Evolutionary conservation across 1,284 basidiomycete genomes (phyloP).

Genomic region (Heterobasidion irregulare): DNA sequence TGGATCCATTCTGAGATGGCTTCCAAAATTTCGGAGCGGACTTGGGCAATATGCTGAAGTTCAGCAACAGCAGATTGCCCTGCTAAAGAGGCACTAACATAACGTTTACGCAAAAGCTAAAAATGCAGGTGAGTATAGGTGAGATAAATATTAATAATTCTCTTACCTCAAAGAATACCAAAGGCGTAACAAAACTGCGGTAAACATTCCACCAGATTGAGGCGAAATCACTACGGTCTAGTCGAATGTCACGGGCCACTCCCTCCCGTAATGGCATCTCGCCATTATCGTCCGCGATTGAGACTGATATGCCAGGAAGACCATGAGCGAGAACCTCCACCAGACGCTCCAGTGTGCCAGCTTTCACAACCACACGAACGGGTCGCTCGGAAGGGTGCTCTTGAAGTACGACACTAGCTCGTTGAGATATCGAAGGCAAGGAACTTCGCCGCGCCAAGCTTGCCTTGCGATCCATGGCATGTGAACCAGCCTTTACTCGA

Average conservation of each 20-base stretch:
- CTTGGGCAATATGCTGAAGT: slow-evolving; percentile 17
- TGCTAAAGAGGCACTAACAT: slow-evolving; percentile 32
- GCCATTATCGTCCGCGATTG: slow-evolving; percentile 76
- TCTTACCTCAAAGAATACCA: slow-evolving; percentile 75
- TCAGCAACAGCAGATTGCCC: slow-evolving; percentile 15
- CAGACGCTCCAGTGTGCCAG: slow-evolving; percentile 65
- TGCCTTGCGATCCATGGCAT: slow-evolving; percentile 62
- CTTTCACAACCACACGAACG: slow-evolving; percentile 66
- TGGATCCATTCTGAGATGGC: slow-evolving; percentile 64
- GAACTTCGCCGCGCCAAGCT: slow-evolving; percentile 70
- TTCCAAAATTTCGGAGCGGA: slow-evolving; percentile 52
- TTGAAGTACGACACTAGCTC: slow-evolving; percentile 43
- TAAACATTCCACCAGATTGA: slow-evolving; percentile 75
- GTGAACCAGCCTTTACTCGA: slow-evolving; percentile 61
- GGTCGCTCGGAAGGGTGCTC: slow-evolving; percentile 59
- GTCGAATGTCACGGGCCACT: slow-evolving; percentile 56
- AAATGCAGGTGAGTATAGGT: slow-evolving; percentile 5
- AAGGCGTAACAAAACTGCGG: slow-evolving; percentile 68
- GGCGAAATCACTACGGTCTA: slow-evolving; percentile 66
- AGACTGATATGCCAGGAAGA: slow-evolving; percentile 66
- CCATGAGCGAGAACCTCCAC: slow-evolving; percentile 71
- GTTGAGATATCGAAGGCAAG: slow-evolving; percentile 62
- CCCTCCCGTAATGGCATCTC: slow-evolving; percentile 67
- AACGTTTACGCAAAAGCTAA: slow-evolving; percentile 69
- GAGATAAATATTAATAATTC: slow-evolving; percentile 6